Percentiles rank a stretch among this genome's conserved stretches.
These are phyloP conservation scores for Nicotiana tomentosiformis DNA, from an alignment of 257 asterid species.

Conservation along the genomic window DNA sequence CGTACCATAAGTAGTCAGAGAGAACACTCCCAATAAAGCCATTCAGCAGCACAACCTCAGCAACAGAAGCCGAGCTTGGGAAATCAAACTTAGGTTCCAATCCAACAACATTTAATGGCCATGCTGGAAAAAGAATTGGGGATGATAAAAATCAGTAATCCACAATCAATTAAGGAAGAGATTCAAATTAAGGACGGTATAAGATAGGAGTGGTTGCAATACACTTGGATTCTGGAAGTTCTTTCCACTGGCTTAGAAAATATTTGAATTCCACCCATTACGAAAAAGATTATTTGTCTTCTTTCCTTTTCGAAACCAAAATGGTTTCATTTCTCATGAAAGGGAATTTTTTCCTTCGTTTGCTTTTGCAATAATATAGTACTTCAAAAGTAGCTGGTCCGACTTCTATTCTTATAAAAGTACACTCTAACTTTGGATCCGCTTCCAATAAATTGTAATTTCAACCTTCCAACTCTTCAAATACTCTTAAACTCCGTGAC, in stretches of 20 bases:
- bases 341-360: neutral
- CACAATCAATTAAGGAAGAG: neutral
- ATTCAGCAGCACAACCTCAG: constrained; percentile 54
- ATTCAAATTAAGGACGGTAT: neutral
- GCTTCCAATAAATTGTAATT: neutral
- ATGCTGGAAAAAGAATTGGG: constrained; percentile 30
- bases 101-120: constrained; percentile 65
- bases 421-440: neutral
- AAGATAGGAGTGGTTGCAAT: neutral
- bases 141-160: neutral
- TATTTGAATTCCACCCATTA: neutral
- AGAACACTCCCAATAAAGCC: constrained; percentile 70
- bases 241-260: neutral
- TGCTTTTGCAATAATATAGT: neutral
- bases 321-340: neutral
- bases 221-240: neutral
- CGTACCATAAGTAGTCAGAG: constrained; percentile 75
- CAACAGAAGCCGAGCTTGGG: constrained; percentile 56
- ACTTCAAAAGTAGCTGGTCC: neutral
- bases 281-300: neutral
- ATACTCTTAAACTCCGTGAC: neutral
- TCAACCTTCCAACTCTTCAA: neutral
- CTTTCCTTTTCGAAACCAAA: neutral
- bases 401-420: neutral
- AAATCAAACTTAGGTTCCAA: constrained; percentile 64